These are phyloP conservation scores for Dryas octopetala DNA, from an alignment of 306 rosid species.

Conservation along the genomic window DNA sequence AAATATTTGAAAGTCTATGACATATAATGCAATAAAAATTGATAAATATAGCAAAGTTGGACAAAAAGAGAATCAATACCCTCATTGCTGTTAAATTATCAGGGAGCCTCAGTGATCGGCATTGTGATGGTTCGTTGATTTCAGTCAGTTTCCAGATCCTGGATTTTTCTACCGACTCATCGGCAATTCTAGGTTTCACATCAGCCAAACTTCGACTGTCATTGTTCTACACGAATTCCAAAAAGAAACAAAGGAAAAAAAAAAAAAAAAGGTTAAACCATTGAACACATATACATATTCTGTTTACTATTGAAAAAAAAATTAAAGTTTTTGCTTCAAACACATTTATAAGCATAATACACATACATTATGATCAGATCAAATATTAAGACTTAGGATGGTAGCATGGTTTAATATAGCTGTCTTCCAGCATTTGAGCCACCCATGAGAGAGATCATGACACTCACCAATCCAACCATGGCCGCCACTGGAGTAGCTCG, in stretches of 20 bases:
- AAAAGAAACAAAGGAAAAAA: slow-evolving; percentile 8
- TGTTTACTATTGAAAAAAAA: background rate
- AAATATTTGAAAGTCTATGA: slow-evolving; percentile 2
- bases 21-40: background rate
- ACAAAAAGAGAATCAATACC: slow-evolving; percentile 46
- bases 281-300: background rate
- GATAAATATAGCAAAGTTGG: background rate
- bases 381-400: slow-evolving; percentile 1
- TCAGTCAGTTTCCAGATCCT: slow-evolving; percentile 91
- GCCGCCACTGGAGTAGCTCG: slow-evolving; percentile 72
- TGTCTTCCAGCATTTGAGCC: slow-evolving; percentile 3
- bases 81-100: slow-evolving; percentile 73
- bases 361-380: slow-evolving; percentile 3
- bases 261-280: slow-evolving; percentile 16
- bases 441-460: slow-evolving; percentile 13
- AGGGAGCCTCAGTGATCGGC: slow-evolving; percentile 86
- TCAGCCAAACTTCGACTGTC: slow-evolving; percentile 81
- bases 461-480: slow-evolving; percentile 83
- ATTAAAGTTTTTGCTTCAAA: background rate
- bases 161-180: slow-evolving; percentile 80
- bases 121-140: slow-evolving; percentile 73
- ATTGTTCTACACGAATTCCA: slow-evolving; percentile 59
- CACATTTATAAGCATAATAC: slow-evolving; percentile 19
- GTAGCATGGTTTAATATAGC: background rate
- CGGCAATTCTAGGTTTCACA: slow-evolving; percentile 85